Evolutionary conservation across 129 eudicot species (phyloP), one percentile per base, ranked within the genome.

Genomic region (Kitagawia praeruptora): DNA sequence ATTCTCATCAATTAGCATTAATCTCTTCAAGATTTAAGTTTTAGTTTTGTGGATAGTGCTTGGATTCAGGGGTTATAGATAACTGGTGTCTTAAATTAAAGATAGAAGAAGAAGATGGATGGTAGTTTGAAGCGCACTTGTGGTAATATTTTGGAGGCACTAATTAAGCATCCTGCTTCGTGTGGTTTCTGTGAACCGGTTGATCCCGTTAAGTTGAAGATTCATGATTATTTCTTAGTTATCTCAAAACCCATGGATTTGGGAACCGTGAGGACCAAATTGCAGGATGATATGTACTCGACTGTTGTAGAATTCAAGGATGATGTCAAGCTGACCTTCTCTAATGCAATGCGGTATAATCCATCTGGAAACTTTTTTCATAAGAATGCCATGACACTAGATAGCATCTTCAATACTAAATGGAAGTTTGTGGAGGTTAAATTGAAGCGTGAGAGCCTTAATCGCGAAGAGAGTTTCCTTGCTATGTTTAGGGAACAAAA

Each of bases 171-270:
- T 75, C 77, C 53, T 27, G 54, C 6, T 51, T 82, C 85, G 2
- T 37, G 42, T 10, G 45, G 78, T 47, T 93, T 93, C 63, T 80
- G 69, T n/a, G 78, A 75, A n/a, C 98, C 96, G 7, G 92, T 93
- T 48, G 92, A 93, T 76, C 96, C 96, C 23, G 89, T 85, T 0
- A 82, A 71, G 42, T 75, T 83, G 70, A 19, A 45, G 0, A 87
- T 93, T 79, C 96, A 93, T 80, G 98, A 91, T 83, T 93, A 93
- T 73, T 90, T 87, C 64, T 25, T 44, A 2, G 77, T 90, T 19
- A 90, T 93, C 39, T 66, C 89, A 23, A 74, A 87, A 19, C 98
- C 98, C 3, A 93, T 93, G 98, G 98, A 93, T 85, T 81, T 93
- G 77, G 93, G 96, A 41, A 93, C 96, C 34, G 81, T 88, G 21